phyloP scores from a whole-genome alignment of 1,284 basidiomycete species.

The Microbotryomycetes sp. region DNA sequence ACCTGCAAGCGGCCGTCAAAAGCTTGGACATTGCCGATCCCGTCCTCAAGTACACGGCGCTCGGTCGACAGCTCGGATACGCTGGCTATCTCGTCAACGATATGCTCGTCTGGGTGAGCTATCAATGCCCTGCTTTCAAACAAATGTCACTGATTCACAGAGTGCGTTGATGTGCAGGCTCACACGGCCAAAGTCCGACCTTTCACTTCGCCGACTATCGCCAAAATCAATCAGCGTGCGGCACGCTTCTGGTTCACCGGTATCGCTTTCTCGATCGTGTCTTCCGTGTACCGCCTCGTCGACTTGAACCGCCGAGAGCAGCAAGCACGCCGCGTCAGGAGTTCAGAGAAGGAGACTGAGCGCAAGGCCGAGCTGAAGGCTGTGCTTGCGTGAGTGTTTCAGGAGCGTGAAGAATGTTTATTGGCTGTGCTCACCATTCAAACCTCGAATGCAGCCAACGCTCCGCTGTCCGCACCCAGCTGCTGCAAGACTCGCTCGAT shows the following conservation, averaged over 20 bases:
- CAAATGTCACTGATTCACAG: no score
- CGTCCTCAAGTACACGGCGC: slow-evolving; percentile 70
- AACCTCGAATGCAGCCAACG: slow-evolving; percentile 50
- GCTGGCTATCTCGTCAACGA: slow-evolving; percentile 83
- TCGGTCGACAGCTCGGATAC: slow-evolving; percentile 81
- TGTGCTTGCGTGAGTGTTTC: slow-evolving; percentile 50
- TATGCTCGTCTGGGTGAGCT: slow-evolving; percentile 69
- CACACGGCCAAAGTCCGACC: slow-evolving; percentile 48
- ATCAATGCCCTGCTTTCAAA: not conserved
- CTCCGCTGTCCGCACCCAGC: slow-evolving; percentile 60
- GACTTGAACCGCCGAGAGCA: slow-evolving; percentile 20
- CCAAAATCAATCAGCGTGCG: slow-evolving; percentile 61
- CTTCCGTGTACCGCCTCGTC: slow-evolving; percentile 31
- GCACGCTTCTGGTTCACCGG: slow-evolving; percentile 88
- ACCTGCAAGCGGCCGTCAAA: slow-evolving; percentile 83
- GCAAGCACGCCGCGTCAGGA: slow-evolving; percentile 32
- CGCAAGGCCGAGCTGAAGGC: slow-evolving; percentile 55
- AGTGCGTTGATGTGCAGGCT: slow-evolving; percentile 42
- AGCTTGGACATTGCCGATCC: slow-evolving; percentile 48
- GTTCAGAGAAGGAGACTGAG: slow-evolving; percentile 54
- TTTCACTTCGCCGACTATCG: slow-evolving; percentile 37
- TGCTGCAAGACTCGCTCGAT: slow-evolving; percentile 72
- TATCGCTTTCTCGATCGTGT: slow-evolving; percentile 46
- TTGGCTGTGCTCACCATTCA: not conserved
- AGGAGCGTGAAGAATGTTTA: not conserved